Base-by-base conservation (phyloP, 768 basidiomycete genomes). In the Boletus insuetus region DNA sequence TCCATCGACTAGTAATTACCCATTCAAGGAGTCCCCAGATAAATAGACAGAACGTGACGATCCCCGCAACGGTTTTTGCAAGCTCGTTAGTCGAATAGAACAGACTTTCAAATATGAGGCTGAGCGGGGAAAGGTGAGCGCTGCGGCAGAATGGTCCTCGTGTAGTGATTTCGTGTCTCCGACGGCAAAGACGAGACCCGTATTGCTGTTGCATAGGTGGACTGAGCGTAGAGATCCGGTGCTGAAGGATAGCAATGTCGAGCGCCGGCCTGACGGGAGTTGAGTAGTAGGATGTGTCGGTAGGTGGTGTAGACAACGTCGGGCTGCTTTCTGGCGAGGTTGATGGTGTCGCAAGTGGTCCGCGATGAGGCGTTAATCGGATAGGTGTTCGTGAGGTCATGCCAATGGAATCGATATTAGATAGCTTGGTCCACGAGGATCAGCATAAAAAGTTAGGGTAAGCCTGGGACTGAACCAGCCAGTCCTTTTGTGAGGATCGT, bases 321-420 rank as follows among this genome's bases (percentile, higher is more conserved):
- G 60, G 56, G 35, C 58, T 64, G 42, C 60, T 59, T 44, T 64
- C 60, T 4, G 56, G 49, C 0, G 61, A 63, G 9, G 55, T 41
- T 3, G 59, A 34, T 38, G 67, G 68, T 14, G 64, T 64, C 29
- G 66, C 64, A 1, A 69, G 68, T 12, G 68, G 68, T 51, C 68
- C 68, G 0, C 66, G 65, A 26, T 68, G 53, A 19, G 66, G 56
- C 6, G 64, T 66, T 32, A 60, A 32, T 46, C 61, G 59, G 29
- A 64, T 53, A 26, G 65, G 68, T 20, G 66, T 65, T 51, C 54
- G 65, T 59, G 66, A 61, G 51, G 44, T 63, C 68, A 69, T 69
- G 55, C 51, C 26, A 51, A 61, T 44, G 54, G 55, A 19, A 13
- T 56, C 43, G 55, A 54, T 57, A 58, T 59, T 61, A 67, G 54